Evolutionary conservation across 805 yeast species (phyloP).

Genomic region (Limtongia smithiae): DNA sequence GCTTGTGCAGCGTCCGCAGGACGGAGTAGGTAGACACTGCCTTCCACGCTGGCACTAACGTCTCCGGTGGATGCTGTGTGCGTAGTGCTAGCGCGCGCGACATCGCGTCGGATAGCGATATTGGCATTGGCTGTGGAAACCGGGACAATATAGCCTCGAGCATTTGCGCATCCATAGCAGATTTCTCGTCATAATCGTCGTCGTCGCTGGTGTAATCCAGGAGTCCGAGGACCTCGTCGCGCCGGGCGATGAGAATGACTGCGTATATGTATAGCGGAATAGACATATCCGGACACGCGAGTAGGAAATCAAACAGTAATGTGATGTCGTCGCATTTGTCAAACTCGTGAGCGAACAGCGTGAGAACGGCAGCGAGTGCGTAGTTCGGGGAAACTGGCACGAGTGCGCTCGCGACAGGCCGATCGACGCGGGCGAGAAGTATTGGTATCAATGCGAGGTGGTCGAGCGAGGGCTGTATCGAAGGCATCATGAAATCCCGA

Average conservation of each 20-base stretch:
- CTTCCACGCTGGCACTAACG: conserved; percentile 28
- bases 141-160: conserved; percentile 43
- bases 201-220: no score
- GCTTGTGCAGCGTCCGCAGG: conserved; percentile 31
- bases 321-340: conserved; percentile 48
- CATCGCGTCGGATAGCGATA: conserved; percentile 25
- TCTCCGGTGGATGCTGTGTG: conserved; percentile 28
- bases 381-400: conserved; percentile 54
- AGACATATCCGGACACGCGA: conserved; percentile 54
- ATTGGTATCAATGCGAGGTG: conserved; percentile 67
- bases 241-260: conserved; percentile 41
- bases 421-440: conserved; percentile 51
- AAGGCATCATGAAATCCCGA: conserved; percentile 80
- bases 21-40: conserved; percentile 37
- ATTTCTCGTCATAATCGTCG: neutral
- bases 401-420: conserved; percentile 39
- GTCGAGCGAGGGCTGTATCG: conserved; percentile 60
- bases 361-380: conserved; percentile 72
- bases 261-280: conserved; percentile 60
- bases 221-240: conserved; percentile 43
- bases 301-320: conserved; percentile 64
- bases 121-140: conserved; percentile 29
- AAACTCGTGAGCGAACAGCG: conserved; percentile 73
- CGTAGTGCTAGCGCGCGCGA: conserved; percentile 29
- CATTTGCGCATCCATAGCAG: conserved; percentile 39